Percentiles rank a stretch among this genome's conserved stretches.
Evolutionary conservation across 306 rosid species (phyloP).

Genomic region (Carpinus viminea): DNA sequence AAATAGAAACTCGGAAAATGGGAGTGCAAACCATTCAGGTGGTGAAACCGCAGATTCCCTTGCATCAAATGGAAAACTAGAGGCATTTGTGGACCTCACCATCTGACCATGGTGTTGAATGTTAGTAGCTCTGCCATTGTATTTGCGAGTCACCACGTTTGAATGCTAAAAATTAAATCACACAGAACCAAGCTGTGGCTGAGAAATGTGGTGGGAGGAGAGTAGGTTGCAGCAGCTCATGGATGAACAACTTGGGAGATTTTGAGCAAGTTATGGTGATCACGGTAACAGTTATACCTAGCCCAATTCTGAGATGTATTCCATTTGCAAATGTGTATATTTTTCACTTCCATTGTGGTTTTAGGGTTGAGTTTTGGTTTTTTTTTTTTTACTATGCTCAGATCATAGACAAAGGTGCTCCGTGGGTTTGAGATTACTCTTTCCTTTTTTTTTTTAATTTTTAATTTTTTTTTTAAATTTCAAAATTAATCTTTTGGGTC

Average conservation of each 20-base stretch:
- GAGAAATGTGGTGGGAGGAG: conserved; percentile 19
- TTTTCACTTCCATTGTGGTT: conserved; percentile 38
- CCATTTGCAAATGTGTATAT: conserved; percentile 73
- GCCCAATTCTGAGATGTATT: conserved; percentile 43
- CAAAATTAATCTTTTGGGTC: conserved; percentile 14
- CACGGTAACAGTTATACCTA: conserved; percentile 27
- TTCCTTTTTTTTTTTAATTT: background rate
- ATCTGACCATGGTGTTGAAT: conserved; percentile 39
- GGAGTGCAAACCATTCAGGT: conserved; percentile 39
- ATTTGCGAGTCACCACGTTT: conserved; percentile 16
- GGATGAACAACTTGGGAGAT: background rate
- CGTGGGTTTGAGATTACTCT: conserved; percentile 34
- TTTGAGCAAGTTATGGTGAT: conserved; percentile 23
- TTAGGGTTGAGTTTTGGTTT: conserved; percentile 33
- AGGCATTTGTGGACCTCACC: conserved; percentile 59
- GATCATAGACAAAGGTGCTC: conserved; percentile 38
- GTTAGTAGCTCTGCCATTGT: conserved; percentile 12
- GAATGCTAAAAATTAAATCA: conserved; percentile 25
- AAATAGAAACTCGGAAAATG: conserved; percentile 56
- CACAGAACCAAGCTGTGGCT: conserved; percentile 32
- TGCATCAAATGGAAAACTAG: conserved; percentile 67
- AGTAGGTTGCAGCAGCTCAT: conserved; percentile 33
- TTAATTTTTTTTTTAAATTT: too few relatives aligned
- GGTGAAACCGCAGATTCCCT: conserved; percentile 42
- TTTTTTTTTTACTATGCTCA: conserved; percentile 40